Evolutionary conservation across 148 eudicot genomes (phyloP), one percentile per base, ranked within the genome.

Genomic region (Amaranthus cruentus): DNA sequence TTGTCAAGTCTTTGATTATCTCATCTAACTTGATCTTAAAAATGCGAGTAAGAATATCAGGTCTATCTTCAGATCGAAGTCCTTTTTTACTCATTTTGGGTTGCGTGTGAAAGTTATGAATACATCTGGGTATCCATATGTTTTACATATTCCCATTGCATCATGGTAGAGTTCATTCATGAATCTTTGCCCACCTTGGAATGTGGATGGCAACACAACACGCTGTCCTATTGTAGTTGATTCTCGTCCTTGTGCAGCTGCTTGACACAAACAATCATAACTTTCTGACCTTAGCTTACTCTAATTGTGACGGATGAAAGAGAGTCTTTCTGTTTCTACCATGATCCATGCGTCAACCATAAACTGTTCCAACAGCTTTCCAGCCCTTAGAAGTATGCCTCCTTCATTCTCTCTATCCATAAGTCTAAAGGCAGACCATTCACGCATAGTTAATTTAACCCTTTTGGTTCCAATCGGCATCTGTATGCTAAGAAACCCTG

Each of bases 81-180:
- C 65, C 65, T 9, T 46, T 38, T 0, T 61, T 61, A 6, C 4
- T 4, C 28, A 61, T 12, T 61, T 61, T 28, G 5, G 47, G 9
- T 38, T 61, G 12, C 46, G 21, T 6, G 65, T 61, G 10, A 61
- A 61, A 21, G 46, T 61, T 11, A 38, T 61, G 9, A 61, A 61
- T 21, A 57, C 14, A 12, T 54, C 15, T 9, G 43, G 61, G 4
- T 69, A 54, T 28, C 73, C 73, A 55, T 53, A 54, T 15, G 18
- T 28, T 11, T 13, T 69, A 38, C 73, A 69, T 28, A 69, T 21
- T 12, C 50, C 59, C 47, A 69, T 69, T 6, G 59, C 58, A 53
- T 69, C 58, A 15, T 15, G 58, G 13, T 69, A 69, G 3, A 18
- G 52, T 38, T 70, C 3, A 2, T 4, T 11, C 6, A 3, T 70